Conservation (phyloP, 257 asterid genomes). For the Solanum etuberosum region DNA sequence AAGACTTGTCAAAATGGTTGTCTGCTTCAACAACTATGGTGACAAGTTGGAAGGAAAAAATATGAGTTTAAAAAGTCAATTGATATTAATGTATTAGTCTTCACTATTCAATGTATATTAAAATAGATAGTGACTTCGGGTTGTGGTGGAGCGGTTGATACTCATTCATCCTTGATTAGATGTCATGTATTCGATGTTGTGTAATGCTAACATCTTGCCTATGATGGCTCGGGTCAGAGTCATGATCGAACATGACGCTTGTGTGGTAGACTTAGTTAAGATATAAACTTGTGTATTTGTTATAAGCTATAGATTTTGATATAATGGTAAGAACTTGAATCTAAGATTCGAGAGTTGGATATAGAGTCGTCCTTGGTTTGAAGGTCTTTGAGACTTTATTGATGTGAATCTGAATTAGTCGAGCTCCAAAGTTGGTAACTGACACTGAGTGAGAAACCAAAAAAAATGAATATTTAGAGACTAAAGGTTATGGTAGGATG, state of each 20-base stretch:
- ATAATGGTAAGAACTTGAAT: no score
- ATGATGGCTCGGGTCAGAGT: no score
- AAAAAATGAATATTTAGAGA: background rate
- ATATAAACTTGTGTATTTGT: background rate
- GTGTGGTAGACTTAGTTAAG: background rate
- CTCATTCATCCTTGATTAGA: background rate
- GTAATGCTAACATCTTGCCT: rapidly evolving
- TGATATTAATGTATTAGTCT: background rate
- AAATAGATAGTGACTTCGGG: background rate
- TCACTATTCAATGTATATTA: background rate
- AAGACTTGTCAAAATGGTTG: background rate
- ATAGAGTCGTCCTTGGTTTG: background rate
- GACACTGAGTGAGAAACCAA: background rate
- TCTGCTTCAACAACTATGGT: background rate
- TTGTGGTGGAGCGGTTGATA: background rate
- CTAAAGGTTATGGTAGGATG: background rate
- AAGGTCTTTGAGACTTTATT: background rate
- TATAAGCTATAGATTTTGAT: background rate
- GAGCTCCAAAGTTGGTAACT: background rate
- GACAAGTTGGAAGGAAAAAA: background rate
- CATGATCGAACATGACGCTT: background rate
- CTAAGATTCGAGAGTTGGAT: background rate
- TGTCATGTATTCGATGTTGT: background rate
- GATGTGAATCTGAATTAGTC: background rate
- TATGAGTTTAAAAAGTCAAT: background rate